Percentiles rank a stretch among this genome's conserved stretches.
phyloP scores from a whole-genome alignment of 306 rosid genomes.

The Boehmeria nivea region DNA sequence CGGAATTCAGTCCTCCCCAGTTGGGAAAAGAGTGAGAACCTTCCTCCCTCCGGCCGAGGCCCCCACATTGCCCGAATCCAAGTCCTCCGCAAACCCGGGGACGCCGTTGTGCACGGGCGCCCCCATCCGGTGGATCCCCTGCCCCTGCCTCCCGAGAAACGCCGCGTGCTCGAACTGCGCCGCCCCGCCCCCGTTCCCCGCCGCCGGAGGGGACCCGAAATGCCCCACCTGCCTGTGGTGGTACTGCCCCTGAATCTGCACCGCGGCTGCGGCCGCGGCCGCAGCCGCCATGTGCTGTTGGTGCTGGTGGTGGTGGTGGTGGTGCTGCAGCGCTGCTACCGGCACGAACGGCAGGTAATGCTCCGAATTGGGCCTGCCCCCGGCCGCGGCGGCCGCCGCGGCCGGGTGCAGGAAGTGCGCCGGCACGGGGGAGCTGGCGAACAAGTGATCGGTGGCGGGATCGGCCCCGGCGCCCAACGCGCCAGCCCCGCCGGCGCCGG shows the following conservation, averaged over 20 bases:
- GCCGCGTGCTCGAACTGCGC: conserved; percentile 79
- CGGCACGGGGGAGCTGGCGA: conserved; percentile 89
- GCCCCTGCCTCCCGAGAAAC: conserved; percentile 62
- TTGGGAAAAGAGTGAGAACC: conserved; percentile 88
- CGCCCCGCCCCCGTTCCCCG: conserved; percentile 10
- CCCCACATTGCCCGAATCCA: conserved; percentile 72
- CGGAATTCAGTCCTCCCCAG: conserved; percentile 73
- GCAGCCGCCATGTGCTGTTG: conserved; percentile 53
- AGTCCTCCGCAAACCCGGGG: conserved; percentile 59
- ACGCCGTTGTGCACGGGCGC: conserved; percentile 52
- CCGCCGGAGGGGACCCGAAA: conserved; percentile 56
- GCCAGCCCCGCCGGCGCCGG: conserved; percentile 31
- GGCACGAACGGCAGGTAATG: conserved; percentile 88
- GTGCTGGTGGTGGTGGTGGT: conserved; percentile 76
- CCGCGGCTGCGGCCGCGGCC: conserved; percentile 30
- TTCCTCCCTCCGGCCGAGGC: conserved; percentile 53
- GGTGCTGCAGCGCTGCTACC: conserved; percentile 71
- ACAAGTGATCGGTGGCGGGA: conserved; percentile 81
- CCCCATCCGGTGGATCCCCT: conserved; percentile 67
- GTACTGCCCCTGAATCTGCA: conserved; percentile 48
- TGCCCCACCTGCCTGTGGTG: conserved; percentile 71
- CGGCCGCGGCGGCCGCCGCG: background rate
- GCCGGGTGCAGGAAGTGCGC: conserved; percentile 71
- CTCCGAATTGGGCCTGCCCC: conserved; percentile 60
- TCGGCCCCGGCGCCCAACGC: conserved; percentile 34